Conservation (phyloP, 2,329 filamentous ascomycete genomes). For the Metarhizium album region DNA sequence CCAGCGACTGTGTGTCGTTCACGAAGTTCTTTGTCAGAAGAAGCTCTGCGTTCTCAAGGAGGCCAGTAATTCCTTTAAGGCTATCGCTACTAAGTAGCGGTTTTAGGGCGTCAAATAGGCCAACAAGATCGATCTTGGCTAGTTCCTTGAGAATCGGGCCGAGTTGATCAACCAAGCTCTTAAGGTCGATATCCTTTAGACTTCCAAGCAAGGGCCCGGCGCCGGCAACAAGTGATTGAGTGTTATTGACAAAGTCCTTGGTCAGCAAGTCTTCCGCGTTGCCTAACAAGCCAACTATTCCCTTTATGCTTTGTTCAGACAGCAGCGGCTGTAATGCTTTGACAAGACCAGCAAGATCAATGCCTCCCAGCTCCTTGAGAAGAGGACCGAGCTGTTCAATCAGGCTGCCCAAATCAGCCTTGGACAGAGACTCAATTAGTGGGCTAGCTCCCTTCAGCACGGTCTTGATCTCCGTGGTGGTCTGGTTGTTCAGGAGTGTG, state of each 20-base stretch:
- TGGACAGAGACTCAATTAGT: slow-evolving; percentile 6
- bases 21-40: slow-evolving; percentile 13
- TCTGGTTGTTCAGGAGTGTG: slow-evolving; percentile 3
- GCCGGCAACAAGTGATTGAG: slow-evolving; percentile 6
- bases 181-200: slow-evolving; percentile 20
- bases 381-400: slow-evolving; percentile 5
- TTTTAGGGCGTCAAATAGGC: slow-evolving; percentile 5
- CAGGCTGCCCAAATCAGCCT: slow-evolving; percentile 5
- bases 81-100: slow-evolving; percentile 12
- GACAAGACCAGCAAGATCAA: slow-evolving; percentile 4
- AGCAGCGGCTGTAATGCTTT: slow-evolving; percentile 10
- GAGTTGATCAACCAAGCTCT: slow-evolving; percentile 8
- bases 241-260: slow-evolving; percentile 14
- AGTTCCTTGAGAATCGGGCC: slow-evolving; percentile 19
- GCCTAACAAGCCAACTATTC: slow-evolving; percentile 6
- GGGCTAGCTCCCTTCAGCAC: slow-evolving; percentile 3
- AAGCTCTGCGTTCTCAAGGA: slow-evolving; percentile 1
- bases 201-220: slow-evolving; percentile 22
- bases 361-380: slow-evolving; percentile 3
- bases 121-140: slow-evolving; percentile 2
- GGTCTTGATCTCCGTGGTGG: slow-evolving; percentile 2
- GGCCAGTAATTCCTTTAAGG: slow-evolving; percentile 12
- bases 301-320: slow-evolving; percentile 12
- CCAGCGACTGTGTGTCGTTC: slow-evolving; percentile 7
- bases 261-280: slow-evolving; percentile 5